Conservation (phyloP, 2,329 filamentous ascomycete genomes). For the Venturia aucupariae region DNA sequence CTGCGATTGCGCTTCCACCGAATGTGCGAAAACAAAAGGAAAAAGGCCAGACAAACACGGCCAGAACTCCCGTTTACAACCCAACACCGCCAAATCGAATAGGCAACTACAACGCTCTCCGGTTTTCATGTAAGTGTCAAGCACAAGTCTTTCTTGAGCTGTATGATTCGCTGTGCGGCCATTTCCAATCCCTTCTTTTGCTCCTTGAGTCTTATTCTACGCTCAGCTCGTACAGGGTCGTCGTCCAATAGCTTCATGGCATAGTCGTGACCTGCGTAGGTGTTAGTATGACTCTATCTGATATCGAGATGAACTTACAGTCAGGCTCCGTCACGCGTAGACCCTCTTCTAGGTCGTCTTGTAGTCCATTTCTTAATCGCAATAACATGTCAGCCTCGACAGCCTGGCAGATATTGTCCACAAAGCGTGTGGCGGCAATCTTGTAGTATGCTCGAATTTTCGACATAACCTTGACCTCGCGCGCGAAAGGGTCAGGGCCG, state of each 20-base stretch:
- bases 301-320: constrained; percentile 1
- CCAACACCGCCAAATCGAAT: no score
- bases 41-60: no score
- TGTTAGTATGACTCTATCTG: neutral
- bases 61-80: no score
- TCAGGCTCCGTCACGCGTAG: neutral
- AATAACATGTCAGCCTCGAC: constrained; percentile 27
- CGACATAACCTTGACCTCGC: constrained; percentile 53
- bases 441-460: constrained; percentile 62
- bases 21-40: no score
- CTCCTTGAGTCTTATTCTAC: constrained; percentile 7
- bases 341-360: constrained; percentile 3
- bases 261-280: constrained; percentile 1
- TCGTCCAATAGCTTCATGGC: constrained; percentile 5
- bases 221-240: constrained; percentile 6
- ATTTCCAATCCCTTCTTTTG: constrained; percentile 6
- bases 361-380: neutral
- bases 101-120: no score
- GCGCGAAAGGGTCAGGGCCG: constrained; percentile 45
- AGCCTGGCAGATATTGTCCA: constrained; percentile 41
- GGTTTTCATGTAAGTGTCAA: neutral
- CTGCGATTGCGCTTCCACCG: no score
- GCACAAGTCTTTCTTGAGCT: neutral
- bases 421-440: constrained; percentile 54
- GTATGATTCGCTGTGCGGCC: neutral